These are phyloP conservation scores for Penicillium salamii DNA, from an alignment of 495 filamentous ascomycete genomes.

Conservation along the genomic window DNA sequence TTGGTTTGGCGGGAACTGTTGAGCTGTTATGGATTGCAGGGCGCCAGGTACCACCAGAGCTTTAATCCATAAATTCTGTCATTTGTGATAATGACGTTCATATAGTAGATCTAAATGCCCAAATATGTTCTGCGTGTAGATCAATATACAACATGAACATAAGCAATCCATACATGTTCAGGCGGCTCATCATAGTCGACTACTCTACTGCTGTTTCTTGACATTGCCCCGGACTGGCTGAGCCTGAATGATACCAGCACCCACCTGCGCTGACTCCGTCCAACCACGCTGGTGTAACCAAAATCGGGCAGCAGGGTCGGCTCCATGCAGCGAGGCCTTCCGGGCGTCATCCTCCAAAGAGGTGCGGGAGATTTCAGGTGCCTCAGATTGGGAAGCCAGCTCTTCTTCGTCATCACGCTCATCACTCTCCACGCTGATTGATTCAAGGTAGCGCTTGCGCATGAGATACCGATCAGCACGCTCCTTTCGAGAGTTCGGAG, in stretches of 20 bases:
- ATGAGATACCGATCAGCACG: slow-evolving; percentile 69
- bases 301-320: slow-evolving; percentile 60
- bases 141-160: neutral
- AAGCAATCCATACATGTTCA: neutral
- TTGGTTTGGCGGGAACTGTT: no score
- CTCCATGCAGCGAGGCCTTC: slow-evolving; percentile 45
- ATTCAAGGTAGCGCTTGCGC: slow-evolving; percentile 67
- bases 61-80: no score
- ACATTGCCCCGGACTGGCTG: slow-evolving; percentile 35
- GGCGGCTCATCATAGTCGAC: neutral
- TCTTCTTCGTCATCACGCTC: slow-evolving; percentile 21
- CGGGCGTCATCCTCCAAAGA: slow-evolving; percentile 69
- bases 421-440: slow-evolving; percentile 32
- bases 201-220: slow-evolving; percentile 58
- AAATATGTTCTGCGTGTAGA: no score
- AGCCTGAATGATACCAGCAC: slow-evolving; percentile 52
- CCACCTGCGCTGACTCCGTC: slow-evolving; percentile 58
- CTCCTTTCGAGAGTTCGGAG: slow-evolving; percentile 79
- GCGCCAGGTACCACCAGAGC: no score
- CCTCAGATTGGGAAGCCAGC: slow-evolving; percentile 11
- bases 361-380: slow-evolving; percentile 37
- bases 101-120: no score
- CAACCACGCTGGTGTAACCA: slow-evolving; percentile 66
- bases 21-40: no score
- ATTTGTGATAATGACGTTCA: no score